A percentile compares a stretch with the other conserved stretches of the same genome.
Conservation (phyloP, 2,329 filamentous ascomycete genomes). For the Karstenula rhodostoma region DNA sequence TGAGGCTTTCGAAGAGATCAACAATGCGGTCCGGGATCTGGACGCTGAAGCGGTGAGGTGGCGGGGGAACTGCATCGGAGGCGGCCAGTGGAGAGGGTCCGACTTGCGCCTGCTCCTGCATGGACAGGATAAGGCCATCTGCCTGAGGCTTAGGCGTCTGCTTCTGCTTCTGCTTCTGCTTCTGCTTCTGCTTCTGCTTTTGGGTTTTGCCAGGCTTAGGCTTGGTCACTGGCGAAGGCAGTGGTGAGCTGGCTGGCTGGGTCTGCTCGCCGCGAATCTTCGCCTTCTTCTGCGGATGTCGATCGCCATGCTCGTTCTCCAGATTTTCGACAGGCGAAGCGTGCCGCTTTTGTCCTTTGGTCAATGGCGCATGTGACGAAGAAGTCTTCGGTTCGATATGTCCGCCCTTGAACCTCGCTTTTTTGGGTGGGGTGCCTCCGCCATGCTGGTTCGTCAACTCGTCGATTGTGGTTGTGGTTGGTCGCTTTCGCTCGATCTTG, state of each 20-base stretch:
- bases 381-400: background rate
- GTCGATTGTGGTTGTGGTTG: background rate
- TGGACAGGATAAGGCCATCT: background rate
- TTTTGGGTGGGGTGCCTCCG: background rate
- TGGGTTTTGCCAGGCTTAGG: background rate
- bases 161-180: background rate
- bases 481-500: background rate
- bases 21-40: conserved; percentile 10
- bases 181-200: background rate
- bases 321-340: background rate
- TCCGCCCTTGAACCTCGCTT: background rate
- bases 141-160: background rate
- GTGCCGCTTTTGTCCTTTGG: background rate
- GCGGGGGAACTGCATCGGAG: background rate
- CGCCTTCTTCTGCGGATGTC: background rate
- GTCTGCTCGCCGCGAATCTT: background rate
- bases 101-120: background rate
- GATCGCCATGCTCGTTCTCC: background rate
- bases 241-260: background rate
- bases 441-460: background rate
- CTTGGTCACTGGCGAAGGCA: background rate
- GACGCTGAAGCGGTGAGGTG: conserved; percentile 2
- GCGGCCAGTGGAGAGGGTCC: background rate
- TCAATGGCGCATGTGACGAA: background rate
- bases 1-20: conserved; percentile 14